Percentiles rank a stretch among this genome's conserved stretches.
phyloP scores from a whole-genome alignment of 805 yeast species.

The Hanseniaspora taiwanica region DNA sequence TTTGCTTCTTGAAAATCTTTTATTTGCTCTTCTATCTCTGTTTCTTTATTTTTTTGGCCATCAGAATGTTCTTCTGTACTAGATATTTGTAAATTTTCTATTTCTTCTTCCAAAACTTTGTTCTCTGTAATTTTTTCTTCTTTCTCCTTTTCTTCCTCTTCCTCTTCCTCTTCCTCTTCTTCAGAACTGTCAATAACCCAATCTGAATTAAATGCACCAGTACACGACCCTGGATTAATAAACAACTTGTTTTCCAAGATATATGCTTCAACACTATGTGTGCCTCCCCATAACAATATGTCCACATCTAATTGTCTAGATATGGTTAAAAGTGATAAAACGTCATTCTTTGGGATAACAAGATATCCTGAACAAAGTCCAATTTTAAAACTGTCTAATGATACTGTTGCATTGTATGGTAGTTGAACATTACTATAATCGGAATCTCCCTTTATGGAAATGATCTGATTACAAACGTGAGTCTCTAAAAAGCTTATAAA shows the following conservation, averaged over 20 bases:
- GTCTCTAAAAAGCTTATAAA: conserved; percentile 48
- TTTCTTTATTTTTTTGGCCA: too few species aligned
- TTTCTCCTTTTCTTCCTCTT: conserved; percentile 3
- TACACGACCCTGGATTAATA: conserved; percentile 93
- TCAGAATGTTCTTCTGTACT: too few species aligned
- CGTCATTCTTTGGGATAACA: conserved; percentile 76
- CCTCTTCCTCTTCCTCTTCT: conserved; percentile 7
- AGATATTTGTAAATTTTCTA: too few species aligned
- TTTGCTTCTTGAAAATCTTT: conserved; percentile 10
- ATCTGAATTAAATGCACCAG: conserved; percentile 73
- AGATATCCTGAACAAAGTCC: conserved; percentile 82
- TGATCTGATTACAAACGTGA: background rate
- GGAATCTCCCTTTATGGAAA: conserved; percentile 44
- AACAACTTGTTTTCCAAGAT: conserved; percentile 86
- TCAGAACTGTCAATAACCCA: conserved; percentile 33
- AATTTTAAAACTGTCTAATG: conserved; percentile 57
- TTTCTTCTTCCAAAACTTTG: conserved; percentile 9
- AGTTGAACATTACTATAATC: conserved; percentile 37
- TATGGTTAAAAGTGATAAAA: conserved; percentile 63
- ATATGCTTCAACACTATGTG: conserved; percentile 86
- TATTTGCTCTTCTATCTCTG: conserved; percentile 8
- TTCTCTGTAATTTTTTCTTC: conserved; percentile 6
- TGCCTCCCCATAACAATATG: conserved; percentile 83
- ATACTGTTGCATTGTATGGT: conserved; percentile 53
- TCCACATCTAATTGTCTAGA: conserved; percentile 92